These are phyloP conservation scores for Hura crepitans DNA, from an alignment of 441 rosid species.

Conservation along the genomic window DNA sequence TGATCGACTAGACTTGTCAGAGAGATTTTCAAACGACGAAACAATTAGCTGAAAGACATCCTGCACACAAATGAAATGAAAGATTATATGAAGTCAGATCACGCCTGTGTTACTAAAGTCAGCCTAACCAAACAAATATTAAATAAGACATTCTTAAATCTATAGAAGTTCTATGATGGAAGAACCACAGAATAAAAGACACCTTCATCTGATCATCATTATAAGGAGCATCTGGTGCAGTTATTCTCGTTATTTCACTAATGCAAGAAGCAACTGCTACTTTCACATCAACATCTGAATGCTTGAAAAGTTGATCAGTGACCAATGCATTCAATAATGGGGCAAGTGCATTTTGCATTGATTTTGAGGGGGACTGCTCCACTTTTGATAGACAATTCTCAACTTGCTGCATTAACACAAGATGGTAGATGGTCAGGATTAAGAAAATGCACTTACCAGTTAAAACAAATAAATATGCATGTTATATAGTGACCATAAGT, in stretches of 20 bases:
- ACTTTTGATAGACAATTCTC: conserved; percentile 61
- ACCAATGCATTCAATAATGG: conserved; percentile 74
- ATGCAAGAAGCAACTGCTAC: conserved; percentile 93
- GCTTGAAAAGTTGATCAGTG: conserved; percentile 56
- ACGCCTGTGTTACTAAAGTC: too few relatives aligned
- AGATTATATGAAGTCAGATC: conserved; percentile 37
- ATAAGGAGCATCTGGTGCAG: conserved; percentile 98
- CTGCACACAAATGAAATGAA: conserved; percentile 18
- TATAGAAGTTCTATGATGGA: neutral
- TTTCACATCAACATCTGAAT: conserved; percentile 68
- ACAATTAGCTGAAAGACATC: conserved; percentile 44
- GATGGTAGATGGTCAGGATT: neutral
- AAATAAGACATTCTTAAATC: neutral
- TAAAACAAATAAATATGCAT: neutral
- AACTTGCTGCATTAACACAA: conserved; percentile 51
- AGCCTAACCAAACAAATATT: neutral
- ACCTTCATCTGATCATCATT: conserved; percentile 95
- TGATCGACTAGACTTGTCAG: conserved; percentile 65
- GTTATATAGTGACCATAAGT: neutral
- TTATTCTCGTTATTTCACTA: conserved; percentile 96
- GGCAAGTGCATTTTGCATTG: conserved; percentile 70
- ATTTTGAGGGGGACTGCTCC: conserved; percentile 73
- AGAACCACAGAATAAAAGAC: conserved; percentile 11
- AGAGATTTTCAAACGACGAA: conserved; percentile 69
- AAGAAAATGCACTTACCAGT: neutral